Evolutionary conservation across 768 basidiomycete species (phyloP).

Genomic region (Termitomyces heimii): DNA sequence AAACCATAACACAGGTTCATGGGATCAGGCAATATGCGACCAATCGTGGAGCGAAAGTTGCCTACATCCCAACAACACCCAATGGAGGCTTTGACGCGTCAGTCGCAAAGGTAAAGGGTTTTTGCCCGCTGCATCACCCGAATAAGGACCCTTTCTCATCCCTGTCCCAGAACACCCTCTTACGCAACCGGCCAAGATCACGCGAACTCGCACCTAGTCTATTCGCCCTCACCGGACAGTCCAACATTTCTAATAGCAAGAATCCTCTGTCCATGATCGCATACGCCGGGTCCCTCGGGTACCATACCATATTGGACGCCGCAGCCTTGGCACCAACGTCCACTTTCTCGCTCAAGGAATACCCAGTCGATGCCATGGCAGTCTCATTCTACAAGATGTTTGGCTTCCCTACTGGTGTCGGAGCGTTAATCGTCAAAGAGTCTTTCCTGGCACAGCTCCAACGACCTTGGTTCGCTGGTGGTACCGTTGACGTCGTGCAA

Average conservation of each 20-base stretch:
- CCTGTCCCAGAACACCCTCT: constrained; percentile 45
- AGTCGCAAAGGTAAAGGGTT: constrained; percentile 47
- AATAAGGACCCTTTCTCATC: constrained; percentile 19
- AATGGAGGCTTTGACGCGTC: constrained; percentile 59
- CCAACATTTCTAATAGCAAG: constrained; percentile 78
- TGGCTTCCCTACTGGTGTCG: constrained; percentile 81
- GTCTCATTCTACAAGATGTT: constrained; percentile 90
- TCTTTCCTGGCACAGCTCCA: constrained; percentile 54
- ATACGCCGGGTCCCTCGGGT: constrained; percentile 64
- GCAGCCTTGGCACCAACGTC: constrained; percentile 78
- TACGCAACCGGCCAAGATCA: constrained; percentile 41
- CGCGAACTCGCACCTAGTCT: constrained; percentile 45
- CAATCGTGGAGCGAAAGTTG: constrained; percentile 46
- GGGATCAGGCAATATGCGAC: constrained; percentile 72
- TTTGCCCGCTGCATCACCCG: not conserved
- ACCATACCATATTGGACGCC: constrained; percentile 72
- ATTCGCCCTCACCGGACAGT: constrained; percentile 75
- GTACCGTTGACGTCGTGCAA: constrained; percentile 78
- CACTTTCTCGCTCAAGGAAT: constrained; percentile 55
- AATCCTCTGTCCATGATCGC: constrained; percentile 57
- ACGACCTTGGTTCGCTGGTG: constrained; percentile 83
- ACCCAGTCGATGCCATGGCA: constrained; percentile 75
- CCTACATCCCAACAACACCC: constrained; percentile 59
- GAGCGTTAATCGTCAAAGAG: constrained; percentile 71
- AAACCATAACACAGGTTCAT: constrained; percentile 35